phyloP scores from a whole-genome alignment of 192 early-diverging fungal genomes.

The Backusella tuberculispora region DNA sequence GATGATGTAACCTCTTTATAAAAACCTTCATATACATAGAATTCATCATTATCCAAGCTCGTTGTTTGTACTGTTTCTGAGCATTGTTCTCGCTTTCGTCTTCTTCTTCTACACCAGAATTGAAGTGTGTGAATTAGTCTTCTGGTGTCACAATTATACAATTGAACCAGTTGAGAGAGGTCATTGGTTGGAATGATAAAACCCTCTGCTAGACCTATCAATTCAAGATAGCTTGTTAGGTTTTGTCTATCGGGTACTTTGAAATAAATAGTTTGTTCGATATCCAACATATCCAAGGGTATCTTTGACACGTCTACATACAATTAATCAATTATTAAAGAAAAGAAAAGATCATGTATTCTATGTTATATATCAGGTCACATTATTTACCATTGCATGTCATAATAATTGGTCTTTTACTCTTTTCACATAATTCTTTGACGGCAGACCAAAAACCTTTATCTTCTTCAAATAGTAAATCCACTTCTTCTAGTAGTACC shows the following conservation, averaged over 20 bases:
- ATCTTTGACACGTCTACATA: slow-evolving; percentile 18
- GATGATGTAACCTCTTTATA: not conserved
- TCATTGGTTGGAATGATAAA: slow-evolving; percentile 21
- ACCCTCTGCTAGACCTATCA: slow-evolving; percentile 31
- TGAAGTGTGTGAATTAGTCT: slow-evolving; percentile 28
- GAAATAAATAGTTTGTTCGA: slow-evolving; percentile 13
- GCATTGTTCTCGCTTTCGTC: not conserved
- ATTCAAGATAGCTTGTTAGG: slow-evolving; percentile 20
- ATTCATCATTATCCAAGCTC: not conserved
- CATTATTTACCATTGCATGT: slow-evolving; percentile 68
- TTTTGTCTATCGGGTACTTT: slow-evolving; percentile 12
- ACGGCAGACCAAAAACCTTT: slow-evolving; percentile 79
- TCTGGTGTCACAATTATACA: slow-evolving; percentile 25
- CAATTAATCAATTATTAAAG: no score
- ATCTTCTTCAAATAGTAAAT: slow-evolving; percentile 82
- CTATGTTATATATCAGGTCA: not conserved
- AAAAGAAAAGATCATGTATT: not conserved
- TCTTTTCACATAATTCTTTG: slow-evolving; percentile 65
- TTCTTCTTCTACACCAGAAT: slow-evolving; percentile 21
- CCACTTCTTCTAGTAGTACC: slow-evolving; percentile 84
- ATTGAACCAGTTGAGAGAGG: slow-evolving; percentile 14
- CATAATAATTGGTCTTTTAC: slow-evolving; percentile 82
- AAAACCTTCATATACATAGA: not conserved
- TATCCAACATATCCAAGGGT: slow-evolving; percentile 24
- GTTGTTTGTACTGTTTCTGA: no score